A percentile compares a stretch with the other conserved stretches of the same genome.
These are phyloP conservation scores for Bidens hawaiensis DNA, from an alignment of 140 eudicot genomes.

Conservation along the genomic window DNA sequence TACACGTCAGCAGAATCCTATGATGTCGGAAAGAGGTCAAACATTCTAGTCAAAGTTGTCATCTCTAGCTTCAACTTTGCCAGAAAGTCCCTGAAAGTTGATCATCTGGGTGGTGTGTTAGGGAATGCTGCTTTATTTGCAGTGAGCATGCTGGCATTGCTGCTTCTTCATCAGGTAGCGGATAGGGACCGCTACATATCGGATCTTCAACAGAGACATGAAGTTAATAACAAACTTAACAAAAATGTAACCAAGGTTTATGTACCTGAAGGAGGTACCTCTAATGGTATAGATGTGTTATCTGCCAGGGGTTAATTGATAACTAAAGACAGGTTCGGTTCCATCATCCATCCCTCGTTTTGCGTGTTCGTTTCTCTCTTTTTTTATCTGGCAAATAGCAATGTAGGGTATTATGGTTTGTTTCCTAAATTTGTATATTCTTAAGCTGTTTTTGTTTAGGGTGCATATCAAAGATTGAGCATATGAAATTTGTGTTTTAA, in stretches of 20 bases:
- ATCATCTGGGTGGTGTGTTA: constrained; percentile 51
- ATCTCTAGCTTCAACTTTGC: constrained; percentile 53
- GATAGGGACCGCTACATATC: constrained; percentile 35
- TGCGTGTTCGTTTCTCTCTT: too few relatives aligned
- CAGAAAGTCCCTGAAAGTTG: constrained; percentile 50
- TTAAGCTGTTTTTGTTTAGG: constrained; percentile 20
- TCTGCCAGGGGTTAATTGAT: constrained; percentile 55
- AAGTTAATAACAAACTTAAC: constrained; percentile 17
- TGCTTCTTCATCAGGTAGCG: constrained; percentile 73
- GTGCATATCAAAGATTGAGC: constrained; percentile 8
- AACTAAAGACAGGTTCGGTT: background rate
- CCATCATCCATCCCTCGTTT: background rate
- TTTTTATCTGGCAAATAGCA: constrained; percentile 4
- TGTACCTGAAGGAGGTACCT: constrained; percentile 31
- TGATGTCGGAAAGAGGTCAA: constrained; percentile 37
- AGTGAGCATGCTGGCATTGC: constrained; percentile 73
- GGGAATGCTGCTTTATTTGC: constrained; percentile 90
- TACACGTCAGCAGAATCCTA: constrained; percentile 35
- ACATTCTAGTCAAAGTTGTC: constrained; percentile 41
- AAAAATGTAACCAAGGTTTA: constrained; percentile 40
- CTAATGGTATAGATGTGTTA: constrained; percentile 59
- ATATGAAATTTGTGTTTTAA: constrained; percentile 2
- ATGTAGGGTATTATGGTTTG: background rate
- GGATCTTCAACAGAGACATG: constrained; percentile 36
- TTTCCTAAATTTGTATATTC: constrained; percentile 17